These are phyloP conservation scores for Dichotomopilus funicola DNA, from an alignment of 2,329 filamentous ascomycete species.

Conservation along the genomic window DNA sequence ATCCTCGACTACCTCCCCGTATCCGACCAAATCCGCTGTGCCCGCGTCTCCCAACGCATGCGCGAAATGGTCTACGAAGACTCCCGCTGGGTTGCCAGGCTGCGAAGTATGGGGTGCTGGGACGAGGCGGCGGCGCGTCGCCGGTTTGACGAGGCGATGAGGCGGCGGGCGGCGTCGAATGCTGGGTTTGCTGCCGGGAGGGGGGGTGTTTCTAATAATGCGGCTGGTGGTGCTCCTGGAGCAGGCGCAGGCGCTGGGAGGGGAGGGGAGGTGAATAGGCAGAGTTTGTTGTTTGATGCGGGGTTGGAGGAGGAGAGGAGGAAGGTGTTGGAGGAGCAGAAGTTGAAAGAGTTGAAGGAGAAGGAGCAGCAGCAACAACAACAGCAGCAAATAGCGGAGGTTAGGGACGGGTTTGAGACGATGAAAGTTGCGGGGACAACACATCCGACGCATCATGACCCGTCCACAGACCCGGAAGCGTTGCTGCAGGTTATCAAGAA, in stretches of 20 bases:
- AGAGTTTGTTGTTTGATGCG: slow-evolving; percentile 61
- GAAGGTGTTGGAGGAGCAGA: slow-evolving; percentile 16
- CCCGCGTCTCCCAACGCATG: slow-evolving; percentile 76
- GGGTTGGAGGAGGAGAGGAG: slow-evolving; percentile 57
- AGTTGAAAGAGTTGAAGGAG: slow-evolving; percentile 22
- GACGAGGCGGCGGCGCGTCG: slow-evolving; percentile 79
- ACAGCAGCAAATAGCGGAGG: slow-evolving; percentile 13
- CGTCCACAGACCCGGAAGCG: slow-evolving; percentile 52
- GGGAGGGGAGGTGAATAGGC: background rate
- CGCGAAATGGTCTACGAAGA: slow-evolving; percentile 99
- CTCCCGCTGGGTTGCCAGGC: slow-evolving; percentile 80
- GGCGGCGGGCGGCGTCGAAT: slow-evolving; percentile 2
- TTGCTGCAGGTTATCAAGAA: slow-evolving; percentile 64
- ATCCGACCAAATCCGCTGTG: slow-evolving; percentile 77
- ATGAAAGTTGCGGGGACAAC: slow-evolving; percentile 47
- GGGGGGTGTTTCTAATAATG: slow-evolving; percentile 21
- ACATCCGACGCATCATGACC: slow-evolving; percentile 26
- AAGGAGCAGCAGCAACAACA: slow-evolving; percentile 14
- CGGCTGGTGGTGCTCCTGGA: slow-evolving; percentile 8
- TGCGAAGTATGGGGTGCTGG: slow-evolving; percentile 88
- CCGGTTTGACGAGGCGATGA: slow-evolving; percentile 66
- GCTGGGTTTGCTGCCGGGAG: background rate
- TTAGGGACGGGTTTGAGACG: slow-evolving; percentile 70
- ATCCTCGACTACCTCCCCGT: slow-evolving; percentile 88
- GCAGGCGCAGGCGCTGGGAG: background rate